Percentiles rank a stretch among this genome's conserved stretches.
These are phyloP conservation scores for Acanthamoeba royreba DNA, from an alignment of 208 protist genomes.

Conservation along the genomic window DNA sequence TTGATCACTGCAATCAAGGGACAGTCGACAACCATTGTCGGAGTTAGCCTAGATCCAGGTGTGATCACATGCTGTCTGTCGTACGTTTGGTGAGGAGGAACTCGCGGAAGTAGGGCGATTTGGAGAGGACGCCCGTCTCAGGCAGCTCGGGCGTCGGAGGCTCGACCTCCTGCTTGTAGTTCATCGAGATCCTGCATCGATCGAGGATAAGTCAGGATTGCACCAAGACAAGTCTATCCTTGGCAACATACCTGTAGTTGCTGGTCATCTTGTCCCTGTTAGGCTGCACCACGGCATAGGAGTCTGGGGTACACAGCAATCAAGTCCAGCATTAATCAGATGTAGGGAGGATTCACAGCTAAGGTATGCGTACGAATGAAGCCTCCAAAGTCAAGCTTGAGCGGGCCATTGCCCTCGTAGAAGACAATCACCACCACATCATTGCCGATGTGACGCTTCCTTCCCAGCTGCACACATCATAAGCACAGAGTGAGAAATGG, in stretches of 20 bases:
- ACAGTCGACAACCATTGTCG: not conserved
- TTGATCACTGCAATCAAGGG: not conserved
- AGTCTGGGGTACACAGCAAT: not conserved
- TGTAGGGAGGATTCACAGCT: not conserved
- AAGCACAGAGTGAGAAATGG: too few species aligned
- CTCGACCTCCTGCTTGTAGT: constrained; percentile 17
- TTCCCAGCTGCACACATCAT: not conserved
- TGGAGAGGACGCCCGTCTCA: not conserved
- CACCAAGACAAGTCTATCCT: too few species aligned
- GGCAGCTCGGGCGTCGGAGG: not conserved
- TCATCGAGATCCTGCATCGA: not conserved
- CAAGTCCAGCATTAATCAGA: not conserved
- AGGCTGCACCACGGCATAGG: not conserved
- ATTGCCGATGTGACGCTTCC: not conserved
- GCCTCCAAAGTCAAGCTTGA: not conserved
- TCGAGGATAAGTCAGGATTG: too few species aligned
- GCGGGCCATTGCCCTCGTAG: not conserved
- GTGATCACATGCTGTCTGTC: not conserved
- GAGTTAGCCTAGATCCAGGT: not conserved
- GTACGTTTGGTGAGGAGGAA: not conserved
- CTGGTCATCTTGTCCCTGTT: not conserved
- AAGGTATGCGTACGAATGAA: not conserved
- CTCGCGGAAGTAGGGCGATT: not conserved
- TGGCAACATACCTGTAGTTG: too few species aligned
- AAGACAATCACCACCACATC: not conserved